These are phyloP conservation scores for Elsinoe australis DNA, from an alignment of 2,329 filamentous ascomycete species.

Conservation along the genomic window DNA sequence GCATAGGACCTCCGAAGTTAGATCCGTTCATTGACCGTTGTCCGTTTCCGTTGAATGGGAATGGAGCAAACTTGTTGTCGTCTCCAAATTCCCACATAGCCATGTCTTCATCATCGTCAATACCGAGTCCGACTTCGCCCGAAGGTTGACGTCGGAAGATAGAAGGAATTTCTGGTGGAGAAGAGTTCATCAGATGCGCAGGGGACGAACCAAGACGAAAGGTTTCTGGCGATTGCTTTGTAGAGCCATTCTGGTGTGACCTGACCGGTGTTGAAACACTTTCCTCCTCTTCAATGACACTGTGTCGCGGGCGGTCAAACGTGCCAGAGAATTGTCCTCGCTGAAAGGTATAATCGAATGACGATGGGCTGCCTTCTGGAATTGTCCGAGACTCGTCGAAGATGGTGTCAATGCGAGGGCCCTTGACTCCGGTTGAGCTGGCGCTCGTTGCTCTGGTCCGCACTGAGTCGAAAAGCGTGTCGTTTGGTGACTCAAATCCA, in stretches of 20 bases:
- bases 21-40: not conserved
- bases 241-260: conserved; percentile 34
- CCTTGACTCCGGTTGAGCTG: conserved; percentile 54
- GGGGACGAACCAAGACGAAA: conserved; percentile 16
- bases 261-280: conserved; percentile 42
- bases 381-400: conserved; percentile 62
- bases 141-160: conserved; percentile 35
- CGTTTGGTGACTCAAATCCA: conserved; percentile 70
- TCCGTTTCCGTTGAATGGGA: not conserved
- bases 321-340: not conserved
- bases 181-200: conserved; percentile 34
- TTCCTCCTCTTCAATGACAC: conserved; percentile 45
- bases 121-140: conserved; percentile 33
- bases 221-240: conserved; percentile 31
- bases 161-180: conserved; percentile 39
- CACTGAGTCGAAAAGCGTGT: conserved; percentile 69
- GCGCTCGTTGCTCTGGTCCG: conserved; percentile 63
- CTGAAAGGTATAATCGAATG: conserved; percentile 4
- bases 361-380: not conserved
- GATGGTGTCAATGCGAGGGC: conserved; percentile 66
- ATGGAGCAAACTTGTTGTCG: conserved; percentile 22
- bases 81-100: conserved; percentile 38
- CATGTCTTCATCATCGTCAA: conserved; percentile 27
- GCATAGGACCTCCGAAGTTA: conserved; percentile 1
- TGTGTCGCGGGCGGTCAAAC: conserved; percentile 31